These are phyloP conservation scores for Lepidopterella palustris DNA, from an alignment of 495 filamentous ascomycete genomes.

Conservation along the genomic window DNA sequence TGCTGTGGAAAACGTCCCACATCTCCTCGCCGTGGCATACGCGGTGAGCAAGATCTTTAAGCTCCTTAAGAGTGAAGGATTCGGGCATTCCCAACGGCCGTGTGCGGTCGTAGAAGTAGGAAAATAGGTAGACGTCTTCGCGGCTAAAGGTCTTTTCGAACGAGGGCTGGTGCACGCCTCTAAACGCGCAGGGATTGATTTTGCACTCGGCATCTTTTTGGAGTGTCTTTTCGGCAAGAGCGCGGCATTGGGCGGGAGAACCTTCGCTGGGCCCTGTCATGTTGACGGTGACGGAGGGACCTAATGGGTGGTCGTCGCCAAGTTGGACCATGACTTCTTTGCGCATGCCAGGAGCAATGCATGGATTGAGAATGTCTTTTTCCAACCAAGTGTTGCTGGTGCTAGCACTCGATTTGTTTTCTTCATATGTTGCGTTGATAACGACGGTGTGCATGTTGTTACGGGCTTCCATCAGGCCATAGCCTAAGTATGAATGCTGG, in stretches of 20 bases:
- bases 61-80: slow-evolving; percentile 80
- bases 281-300: slow-evolving; percentile 56
- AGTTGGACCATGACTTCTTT: slow-evolving; percentile 63
- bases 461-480: slow-evolving; percentile 92
- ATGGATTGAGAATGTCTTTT: slow-evolving; percentile 73
- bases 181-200: slow-evolving; percentile 91
- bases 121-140: slow-evolving; percentile 94
- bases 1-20: slow-evolving; percentile 71
- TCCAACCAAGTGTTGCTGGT: slow-evolving; percentile 50
- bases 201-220: slow-evolving; percentile 78
- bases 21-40: slow-evolving; percentile 72
- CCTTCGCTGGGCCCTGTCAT: slow-evolving; percentile 75
- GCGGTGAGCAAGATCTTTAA: slow-evolving; percentile 71
- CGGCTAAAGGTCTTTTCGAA: slow-evolving; percentile 85
- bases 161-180: slow-evolving; percentile 88
- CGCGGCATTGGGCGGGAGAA: slow-evolving; percentile 79
- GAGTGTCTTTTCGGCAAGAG: slow-evolving; percentile 81
- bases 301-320: slow-evolving; percentile 54
- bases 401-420: slow-evolving; percentile 39
- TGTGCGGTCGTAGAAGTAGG: slow-evolving; percentile 94
- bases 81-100: slow-evolving; percentile 91
- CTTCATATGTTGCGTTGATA: slow-evolving; percentile 52
- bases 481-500: slow-evolving; percentile 96
- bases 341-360: slow-evolving; percentile 73
- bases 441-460: slow-evolving; percentile 72